Evolutionary conservation across 331 rosid genomes (phyloP), one percentile per base, ranked within the genome.

Genomic region (Pyrus hybrid): DNA sequence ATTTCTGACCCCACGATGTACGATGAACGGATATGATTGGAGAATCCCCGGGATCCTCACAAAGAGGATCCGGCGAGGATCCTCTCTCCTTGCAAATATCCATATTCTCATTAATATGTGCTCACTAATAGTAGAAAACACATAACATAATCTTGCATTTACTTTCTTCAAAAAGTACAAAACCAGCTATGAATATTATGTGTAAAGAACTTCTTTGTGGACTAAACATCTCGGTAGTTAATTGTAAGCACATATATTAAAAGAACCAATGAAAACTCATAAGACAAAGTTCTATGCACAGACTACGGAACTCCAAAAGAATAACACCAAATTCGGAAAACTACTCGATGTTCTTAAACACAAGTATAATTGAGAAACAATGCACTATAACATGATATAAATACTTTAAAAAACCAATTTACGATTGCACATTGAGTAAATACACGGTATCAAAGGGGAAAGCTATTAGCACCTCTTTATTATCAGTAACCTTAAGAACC

Each of bases 401-500:
- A n/a, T n/a, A n/a, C n/a, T n/a, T n/a, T n/a, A n/a, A n/a, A n/a
- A n/a, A n/a, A n/a, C n/a, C n/a, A n/a, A n/a, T n/a, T n/a, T n/a
- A n/a, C n/a, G n/a, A n/a, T n/a, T n/a, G n/a, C n/a, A n/a, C n/a
- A n/a, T n/a, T n/a, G n/a, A n/a, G n/a, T n/a, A n/a, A n/a, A n/a
- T n/a, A n/a, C n/a, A n/a, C n/a, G n/a, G n/a, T n/a, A n/a, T n/a
- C n/a, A n/a, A 17, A n/a, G n/a, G n/a, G n/a, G n/a, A n/a, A n/a
- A n/a, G n/a, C n/a, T n/a, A 58, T 54, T 3, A 69, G 49, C 70
- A 95, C 99, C 93, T 90, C 87, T 10, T 82, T 79, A 26, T 92
- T 85, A 78, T 95, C 96, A 2, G 97, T 89, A 87, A 95, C 97
- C 81, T 95, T 90, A 61, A 92, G 96, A 54, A 90, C 97, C 88